Evolutionary conservation across 176 grass and related monocot species (phyloP).

Genomic region (Urochloa ruziziensis): DNA sequence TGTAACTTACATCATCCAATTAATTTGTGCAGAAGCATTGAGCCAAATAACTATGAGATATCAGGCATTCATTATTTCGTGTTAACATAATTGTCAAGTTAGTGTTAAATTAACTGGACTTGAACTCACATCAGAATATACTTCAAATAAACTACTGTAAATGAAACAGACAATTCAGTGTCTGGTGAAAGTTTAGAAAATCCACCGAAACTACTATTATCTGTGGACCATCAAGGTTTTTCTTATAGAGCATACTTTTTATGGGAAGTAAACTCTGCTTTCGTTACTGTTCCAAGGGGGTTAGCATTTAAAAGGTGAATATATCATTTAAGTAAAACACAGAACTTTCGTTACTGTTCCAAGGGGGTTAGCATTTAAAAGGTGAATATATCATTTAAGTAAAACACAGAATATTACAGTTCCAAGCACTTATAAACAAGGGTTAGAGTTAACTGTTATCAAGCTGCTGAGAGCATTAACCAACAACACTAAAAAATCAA

Average conservation of each 20-base stretch:
- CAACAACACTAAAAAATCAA: background rate
- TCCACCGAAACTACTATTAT: background rate
- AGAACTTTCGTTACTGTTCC: background rate
- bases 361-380: background rate
- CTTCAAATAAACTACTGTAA: constrained; percentile 4
- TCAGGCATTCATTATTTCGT: background rate
- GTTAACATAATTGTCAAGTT: background rate
- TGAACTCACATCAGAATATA: background rate
- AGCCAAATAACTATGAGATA: background rate
- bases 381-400: background rate
- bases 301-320: background rate
- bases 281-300: background rate
- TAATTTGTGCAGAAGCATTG: background rate
- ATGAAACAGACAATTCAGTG: background rate
- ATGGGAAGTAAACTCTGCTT: background rate
- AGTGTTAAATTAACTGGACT: background rate
- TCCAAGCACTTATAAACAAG: background rate
- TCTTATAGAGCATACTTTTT: background rate
- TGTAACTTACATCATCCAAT: background rate
- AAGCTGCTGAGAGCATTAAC: background rate
- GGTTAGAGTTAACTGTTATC: background rate
- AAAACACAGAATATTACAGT: background rate
- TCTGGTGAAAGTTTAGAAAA: background rate
- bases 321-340: no score
- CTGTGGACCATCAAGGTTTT: background rate